A percentile compares a stretch with the other conserved stretches of the same genome.
phyloP scores from a whole-genome alignment of 140 eudicot species.

The Flaveria floridana region DNA sequence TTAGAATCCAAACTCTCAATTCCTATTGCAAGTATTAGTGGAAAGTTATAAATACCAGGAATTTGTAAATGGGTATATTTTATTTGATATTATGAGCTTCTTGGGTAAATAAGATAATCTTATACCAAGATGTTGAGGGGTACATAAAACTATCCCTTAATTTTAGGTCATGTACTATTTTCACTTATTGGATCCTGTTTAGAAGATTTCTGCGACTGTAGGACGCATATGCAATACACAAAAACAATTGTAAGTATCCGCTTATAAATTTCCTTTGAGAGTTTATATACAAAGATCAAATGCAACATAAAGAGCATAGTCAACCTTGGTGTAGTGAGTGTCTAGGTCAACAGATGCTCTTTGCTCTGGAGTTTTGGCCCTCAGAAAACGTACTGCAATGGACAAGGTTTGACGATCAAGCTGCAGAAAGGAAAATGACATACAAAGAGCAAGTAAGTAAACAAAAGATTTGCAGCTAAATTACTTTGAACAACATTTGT shows the following conservation, averaged over 20 bases:
- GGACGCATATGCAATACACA: background rate
- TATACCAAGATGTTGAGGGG: no score
- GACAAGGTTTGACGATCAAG: slow-evolving; percentile 69
- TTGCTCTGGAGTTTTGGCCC: slow-evolving; percentile 96
- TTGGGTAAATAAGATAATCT: no score
- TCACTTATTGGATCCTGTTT: background rate
- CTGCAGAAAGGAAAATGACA: slow-evolving; percentile 42
- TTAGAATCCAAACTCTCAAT: background rate
- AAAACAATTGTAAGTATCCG: background rate
- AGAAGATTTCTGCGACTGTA: slow-evolving; percentile 6
- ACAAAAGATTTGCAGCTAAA: slow-evolving; percentile 13
- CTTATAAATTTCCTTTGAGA: background rate
- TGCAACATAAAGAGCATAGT: slow-evolving; percentile 18
- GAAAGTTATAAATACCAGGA: no score
- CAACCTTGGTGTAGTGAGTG: slow-evolving; percentile 90
- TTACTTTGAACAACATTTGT: background rate
- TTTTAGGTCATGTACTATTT: background rate
- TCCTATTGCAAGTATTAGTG: no score
- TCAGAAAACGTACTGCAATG: slow-evolving; percentile 71
- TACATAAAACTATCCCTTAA: no score
- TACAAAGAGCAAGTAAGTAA: slow-evolving; percentile 14
- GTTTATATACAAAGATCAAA: background rate
- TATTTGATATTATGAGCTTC: no score
- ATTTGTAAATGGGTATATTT: no score
- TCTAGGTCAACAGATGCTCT: slow-evolving; percentile 96